Base-by-base conservation (phyloP, 176 grass and related monocot genomes). In the Themeda triandra region DNA sequence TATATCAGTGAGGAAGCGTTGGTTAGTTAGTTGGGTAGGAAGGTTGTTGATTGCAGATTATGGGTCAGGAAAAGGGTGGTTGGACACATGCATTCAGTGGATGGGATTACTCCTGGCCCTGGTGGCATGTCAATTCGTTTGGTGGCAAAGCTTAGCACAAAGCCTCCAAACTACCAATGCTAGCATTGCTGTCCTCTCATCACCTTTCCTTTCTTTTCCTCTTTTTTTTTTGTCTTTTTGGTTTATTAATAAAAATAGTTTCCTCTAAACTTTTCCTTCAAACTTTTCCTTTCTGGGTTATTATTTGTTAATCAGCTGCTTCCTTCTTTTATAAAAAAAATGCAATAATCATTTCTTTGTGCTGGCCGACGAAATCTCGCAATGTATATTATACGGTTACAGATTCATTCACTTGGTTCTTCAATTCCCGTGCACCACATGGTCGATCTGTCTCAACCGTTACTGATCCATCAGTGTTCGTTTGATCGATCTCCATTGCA, bases 81-180 rank as follows among this genome's bases (percentile, higher is more conserved):
- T 90, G 58, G 73, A 23, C 21, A 58, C 53, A 58, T 58, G 53
- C 53, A 58, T 58, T 23, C 53, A n/a, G 53, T 58, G 53, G 53
- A n/a, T 79, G 59, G 30, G 46, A 83, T 77, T 86, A 87, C 68
- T 33, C 74, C 75, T n/a, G n/a, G n/a, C n/a, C n/a, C n/a, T 33
- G 80, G 84, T 87, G 80, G n/a, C 60, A 69, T 56, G 84, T 90
- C 79, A 79, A 83, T 86, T 90, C 13, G 5, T 90, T 90, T 86
- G 79, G 79, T 90, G 42, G 79, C 33, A 74, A 87, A 87, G 68
- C 88, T 58, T 82, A 72, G 72, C 45, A 15, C 81, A 68, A 36
- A 76, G 51, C 48, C 13, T 10, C 33, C 69, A 5, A 73, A 72
- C 31, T 7, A 83, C 75, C 65, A 14, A 62, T 62, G 54, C 41